A percentile compares a stretch with the other conserved stretches of the same genome.
Evolutionary conservation across 495 filamentous ascomycete genomes (phyloP).

Genomic region (Glutinoglossum americanum): DNA sequence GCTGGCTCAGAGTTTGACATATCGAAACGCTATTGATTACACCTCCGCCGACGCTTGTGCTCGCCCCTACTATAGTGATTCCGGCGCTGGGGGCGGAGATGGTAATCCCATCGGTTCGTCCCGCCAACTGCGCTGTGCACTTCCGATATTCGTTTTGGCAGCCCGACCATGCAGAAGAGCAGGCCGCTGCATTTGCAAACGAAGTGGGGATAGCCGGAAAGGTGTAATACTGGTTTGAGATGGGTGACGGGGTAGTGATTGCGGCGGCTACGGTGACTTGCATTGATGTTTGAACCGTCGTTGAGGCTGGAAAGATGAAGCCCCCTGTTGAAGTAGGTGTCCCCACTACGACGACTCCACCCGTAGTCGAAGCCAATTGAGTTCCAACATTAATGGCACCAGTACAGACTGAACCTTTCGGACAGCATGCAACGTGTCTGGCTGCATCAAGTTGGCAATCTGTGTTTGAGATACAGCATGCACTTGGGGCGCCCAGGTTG

Average conservation of each 20-base stretch:
- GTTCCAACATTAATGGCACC: neutral
- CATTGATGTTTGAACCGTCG: conserved; percentile 1
- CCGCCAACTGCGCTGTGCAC: conserved; percentile 35
- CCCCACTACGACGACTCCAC: neutral
- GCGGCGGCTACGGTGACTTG: neutral
- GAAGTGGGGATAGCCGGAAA: conserved; percentile 46
- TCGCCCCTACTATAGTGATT: conserved; percentile 24
- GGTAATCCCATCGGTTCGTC: conserved; percentile 30
- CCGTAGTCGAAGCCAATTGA: neutral
- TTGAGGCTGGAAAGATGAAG: conserved; percentile 2
- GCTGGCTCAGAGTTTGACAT: conserved; percentile 38
- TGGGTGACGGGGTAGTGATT: conserved; percentile 2
- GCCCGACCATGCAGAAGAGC: conserved; percentile 41
- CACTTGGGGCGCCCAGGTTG: neutral
- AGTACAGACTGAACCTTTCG: conserved; percentile 2
- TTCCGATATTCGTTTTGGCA: conserved; percentile 41
- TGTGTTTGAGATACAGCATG: conserved; percentile 1
- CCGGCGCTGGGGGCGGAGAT: conserved; percentile 34
- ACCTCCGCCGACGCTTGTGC: conserved; percentile 17
- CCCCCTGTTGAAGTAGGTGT: neutral
- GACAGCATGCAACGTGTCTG: conserved; percentile 4
- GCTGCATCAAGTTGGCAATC: conserved; percentile 1
- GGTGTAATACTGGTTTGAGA: conserved; percentile 34
- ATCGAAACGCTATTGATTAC: conserved; percentile 33
- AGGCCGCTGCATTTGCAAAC: conserved; percentile 38